These are phyloP conservation scores for Haplosporangium sp. DNA, from an alignment of 371 early-diverging fungal genomes.

Conservation along the genomic window DNA sequence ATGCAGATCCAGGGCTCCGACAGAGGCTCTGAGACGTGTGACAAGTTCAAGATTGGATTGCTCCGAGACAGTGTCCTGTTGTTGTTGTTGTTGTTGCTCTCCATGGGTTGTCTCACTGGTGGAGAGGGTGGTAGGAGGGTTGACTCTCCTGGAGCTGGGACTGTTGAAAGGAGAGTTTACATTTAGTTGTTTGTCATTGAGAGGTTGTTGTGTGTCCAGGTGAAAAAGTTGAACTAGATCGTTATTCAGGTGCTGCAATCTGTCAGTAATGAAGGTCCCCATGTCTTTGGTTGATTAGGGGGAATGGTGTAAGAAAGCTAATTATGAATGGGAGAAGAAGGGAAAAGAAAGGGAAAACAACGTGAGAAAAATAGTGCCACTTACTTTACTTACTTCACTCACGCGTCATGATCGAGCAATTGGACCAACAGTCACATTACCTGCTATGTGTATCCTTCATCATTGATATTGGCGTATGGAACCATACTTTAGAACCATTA, in stretches of 20 bases:
- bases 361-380: too few relatives aligned
- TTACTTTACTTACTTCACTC: too few relatives aligned
- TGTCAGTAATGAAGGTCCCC: conserved; percentile 53
- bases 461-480: too few relatives aligned
- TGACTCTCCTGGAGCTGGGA: not conserved
- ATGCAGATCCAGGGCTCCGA: conserved; percentile 34
- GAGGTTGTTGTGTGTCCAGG: conserved; percentile 45
- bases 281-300: conserved; percentile 9
- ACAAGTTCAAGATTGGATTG: conserved; percentile 17
- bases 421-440: too few relatives aligned
- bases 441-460: too few relatives aligned
- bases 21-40: conserved; percentile 17
- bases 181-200: conserved; percentile 12
- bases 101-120: not conserved
- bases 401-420: too few relatives aligned
- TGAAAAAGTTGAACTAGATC: conserved; percentile 54
- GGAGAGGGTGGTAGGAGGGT: not conserved
- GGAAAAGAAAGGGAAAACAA: not conserved
- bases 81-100: not conserved
- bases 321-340: not conserved
- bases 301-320: too few relatives aligned
- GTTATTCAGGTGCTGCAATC: conserved; percentile 36
- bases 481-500: too few relatives aligned
- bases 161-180: not conserved
- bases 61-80: conserved; percentile 6